Evolutionary conservation across 768 basidiomycete species (phyloP).

Genomic region (Ephemerocybe angulata): DNA sequence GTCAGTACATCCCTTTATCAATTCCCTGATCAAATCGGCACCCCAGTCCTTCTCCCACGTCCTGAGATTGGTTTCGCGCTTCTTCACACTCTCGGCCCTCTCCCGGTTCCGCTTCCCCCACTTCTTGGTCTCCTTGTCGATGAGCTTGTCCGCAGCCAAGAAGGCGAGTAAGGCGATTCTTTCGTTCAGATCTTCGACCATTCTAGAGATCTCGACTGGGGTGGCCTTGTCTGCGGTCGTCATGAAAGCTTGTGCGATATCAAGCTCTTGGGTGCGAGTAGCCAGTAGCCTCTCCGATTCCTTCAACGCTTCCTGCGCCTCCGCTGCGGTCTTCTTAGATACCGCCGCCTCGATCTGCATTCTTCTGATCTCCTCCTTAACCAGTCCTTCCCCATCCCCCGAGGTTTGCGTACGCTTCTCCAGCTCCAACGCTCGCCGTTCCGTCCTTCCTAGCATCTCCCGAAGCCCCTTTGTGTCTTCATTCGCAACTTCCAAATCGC

Average conservation of each 20-base stretch:
- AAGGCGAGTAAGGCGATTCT: slow-evolving; percentile 47
- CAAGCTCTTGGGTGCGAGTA: slow-evolving; percentile 30
- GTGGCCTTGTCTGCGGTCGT: slow-evolving; percentile 41
- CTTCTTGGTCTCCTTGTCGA: background rate
- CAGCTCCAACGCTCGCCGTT: no score
- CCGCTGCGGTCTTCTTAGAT: no score
- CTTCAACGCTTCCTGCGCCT: no score
- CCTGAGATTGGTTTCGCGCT: background rate
- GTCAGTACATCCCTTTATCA: no score
- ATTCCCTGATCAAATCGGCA: background rate
- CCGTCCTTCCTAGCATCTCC: no score
- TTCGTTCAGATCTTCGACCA: slow-evolving; percentile 39
- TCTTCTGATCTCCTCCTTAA: no score
- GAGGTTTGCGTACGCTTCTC: no score
- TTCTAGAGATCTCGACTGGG: slow-evolving; percentile 36
- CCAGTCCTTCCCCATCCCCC: no score
- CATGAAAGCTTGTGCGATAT: slow-evolving; percentile 39
- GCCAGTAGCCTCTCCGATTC: no score
- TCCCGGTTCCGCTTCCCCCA: background rate
- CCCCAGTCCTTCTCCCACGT: background rate
- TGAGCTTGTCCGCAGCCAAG: slow-evolving; percentile 34
- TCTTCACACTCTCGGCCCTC: background rate
- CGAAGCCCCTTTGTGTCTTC: no score
- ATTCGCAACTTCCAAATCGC: no score
- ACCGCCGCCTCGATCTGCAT: no score